These are phyloP conservation scores for Botrytis galanthina DNA, from an alignment of 2,329 filamentous ascomycete species.

Conservation along the genomic window DNA sequence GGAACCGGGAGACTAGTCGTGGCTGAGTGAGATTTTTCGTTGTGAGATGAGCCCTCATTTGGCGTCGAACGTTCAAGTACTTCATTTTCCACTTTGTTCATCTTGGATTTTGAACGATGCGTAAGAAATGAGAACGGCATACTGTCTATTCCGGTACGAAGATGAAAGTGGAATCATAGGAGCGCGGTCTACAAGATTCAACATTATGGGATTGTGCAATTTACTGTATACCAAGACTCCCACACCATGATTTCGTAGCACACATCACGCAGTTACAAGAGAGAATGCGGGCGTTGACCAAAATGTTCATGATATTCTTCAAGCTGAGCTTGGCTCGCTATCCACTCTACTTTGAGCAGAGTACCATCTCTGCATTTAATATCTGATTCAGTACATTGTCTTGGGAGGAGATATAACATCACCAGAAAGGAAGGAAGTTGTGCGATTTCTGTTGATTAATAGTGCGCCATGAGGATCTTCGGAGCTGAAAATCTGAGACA, in stretches of 20 bases:
- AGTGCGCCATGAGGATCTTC: neutral
- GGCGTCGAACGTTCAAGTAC: neutral
- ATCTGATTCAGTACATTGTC: neutral
- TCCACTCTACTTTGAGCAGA: neutral
- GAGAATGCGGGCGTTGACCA: neutral
- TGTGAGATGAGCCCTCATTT: neutral
- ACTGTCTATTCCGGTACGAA: too few relatives aligned
- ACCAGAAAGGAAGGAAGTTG: neutral
- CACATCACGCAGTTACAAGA: neutral
- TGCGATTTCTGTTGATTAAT: neutral
- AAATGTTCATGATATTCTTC: neutral
- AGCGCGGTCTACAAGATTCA: neutral
- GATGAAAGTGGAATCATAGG: neutral
- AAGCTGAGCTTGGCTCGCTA: neutral
- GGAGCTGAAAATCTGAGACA: slow-evolving; percentile 1
- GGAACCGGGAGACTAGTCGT: neutral
- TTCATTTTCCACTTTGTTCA: neutral
- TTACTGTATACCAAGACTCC: neutral
- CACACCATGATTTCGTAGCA: neutral
- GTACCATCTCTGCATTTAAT: neutral
- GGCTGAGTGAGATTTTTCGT: neutral
- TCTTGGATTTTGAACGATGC: neutral
- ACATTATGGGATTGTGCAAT: neutral
- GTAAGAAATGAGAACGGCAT: neutral
- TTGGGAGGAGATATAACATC: neutral